Evolutionary conservation across 768 basidiomycete species (phyloP).

Genomic region (Peribolospora baueri): DNA sequence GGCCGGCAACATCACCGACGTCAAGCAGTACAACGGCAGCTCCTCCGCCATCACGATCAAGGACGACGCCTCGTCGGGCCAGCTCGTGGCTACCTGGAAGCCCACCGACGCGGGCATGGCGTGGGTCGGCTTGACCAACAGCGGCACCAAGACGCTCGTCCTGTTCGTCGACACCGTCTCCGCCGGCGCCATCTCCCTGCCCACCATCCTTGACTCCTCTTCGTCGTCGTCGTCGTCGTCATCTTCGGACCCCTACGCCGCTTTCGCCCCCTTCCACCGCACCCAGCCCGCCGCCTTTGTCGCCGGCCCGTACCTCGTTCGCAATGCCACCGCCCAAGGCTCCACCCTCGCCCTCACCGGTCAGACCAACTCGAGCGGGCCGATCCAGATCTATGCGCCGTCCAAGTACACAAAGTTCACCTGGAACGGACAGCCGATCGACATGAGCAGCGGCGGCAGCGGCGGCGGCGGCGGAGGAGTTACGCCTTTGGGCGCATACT

Average conservation of each 20-base stretch:
- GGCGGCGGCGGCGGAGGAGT: too few relatives aligned
- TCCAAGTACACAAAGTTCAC: slow-evolving; percentile 28
- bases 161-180: slow-evolving; percentile 42
- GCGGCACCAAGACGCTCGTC: slow-evolving; percentile 27
- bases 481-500: too few relatives aligned
- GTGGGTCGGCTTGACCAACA: slow-evolving; percentile 5
- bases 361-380: slow-evolving; percentile 37
- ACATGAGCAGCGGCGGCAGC: not conserved
- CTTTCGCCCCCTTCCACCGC: slow-evolving; percentile 25
- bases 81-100: too few relatives aligned
- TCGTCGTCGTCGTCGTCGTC: slow-evolving; percentile 17
- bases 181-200: slow-evolving; percentile 52
- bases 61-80: not conserved
- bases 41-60: not conserved
- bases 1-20: slow-evolving; percentile 25
- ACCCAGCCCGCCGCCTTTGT: slow-evolving; percentile 41
- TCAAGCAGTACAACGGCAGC: not conserved
- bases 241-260: not conserved
- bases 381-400: slow-evolving; percentile 38
- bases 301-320: slow-evolving; percentile 28
- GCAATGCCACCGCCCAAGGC: slow-evolving; percentile 21
- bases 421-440: slow-evolving; percentile 42
- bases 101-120: not conserved
- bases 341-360: slow-evolving; percentile 34
- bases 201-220: slow-evolving; percentile 28